These are phyloP conservation scores for Monosporozyma yasuniensis DNA, from an alignment of 805 yeast genomes.

Conservation along the genomic window DNA sequence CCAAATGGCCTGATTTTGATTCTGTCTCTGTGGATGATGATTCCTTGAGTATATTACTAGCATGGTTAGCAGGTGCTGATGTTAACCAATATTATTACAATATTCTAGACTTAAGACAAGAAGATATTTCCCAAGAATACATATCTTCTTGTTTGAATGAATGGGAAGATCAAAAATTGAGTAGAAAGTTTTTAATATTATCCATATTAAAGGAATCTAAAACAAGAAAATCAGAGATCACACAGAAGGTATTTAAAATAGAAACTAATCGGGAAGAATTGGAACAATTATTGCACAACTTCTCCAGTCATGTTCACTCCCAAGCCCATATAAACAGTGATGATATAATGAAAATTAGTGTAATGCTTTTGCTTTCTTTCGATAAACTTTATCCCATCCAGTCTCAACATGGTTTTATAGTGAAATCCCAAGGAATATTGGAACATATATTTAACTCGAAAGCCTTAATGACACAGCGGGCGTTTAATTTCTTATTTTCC, in stretches of 20 bases:
- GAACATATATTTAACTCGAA: not conserved
- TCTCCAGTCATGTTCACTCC: not conserved
- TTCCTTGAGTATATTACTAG: slow-evolving; percentile 30
- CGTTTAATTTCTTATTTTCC: not conserved
- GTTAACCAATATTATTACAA: not conserved
- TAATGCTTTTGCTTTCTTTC: not conserved
- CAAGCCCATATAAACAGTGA: not conserved
- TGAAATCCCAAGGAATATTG: not conserved
- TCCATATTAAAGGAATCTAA: not conserved
- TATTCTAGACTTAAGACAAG: not conserved
- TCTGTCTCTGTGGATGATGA: slow-evolving; percentile 9
- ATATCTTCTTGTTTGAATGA: not conserved
- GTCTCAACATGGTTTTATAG: not conserved
- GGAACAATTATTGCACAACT: not conserved
- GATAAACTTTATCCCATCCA: not conserved
- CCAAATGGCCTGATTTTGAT: slow-evolving; percentile 36
- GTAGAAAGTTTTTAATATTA: not conserved
- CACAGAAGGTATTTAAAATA: not conserved
- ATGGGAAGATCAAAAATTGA: not conserved
- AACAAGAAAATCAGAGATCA: not conserved
- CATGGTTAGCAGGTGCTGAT: slow-evolving; percentile 36
- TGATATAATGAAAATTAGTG: not conserved
- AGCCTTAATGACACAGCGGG: not conserved
- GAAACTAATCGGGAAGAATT: not conserved
- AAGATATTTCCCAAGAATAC: not conserved